Conservation (phyloP, 495 filamentous ascomycete genomes). For the Xylaria castorea region DNA sequence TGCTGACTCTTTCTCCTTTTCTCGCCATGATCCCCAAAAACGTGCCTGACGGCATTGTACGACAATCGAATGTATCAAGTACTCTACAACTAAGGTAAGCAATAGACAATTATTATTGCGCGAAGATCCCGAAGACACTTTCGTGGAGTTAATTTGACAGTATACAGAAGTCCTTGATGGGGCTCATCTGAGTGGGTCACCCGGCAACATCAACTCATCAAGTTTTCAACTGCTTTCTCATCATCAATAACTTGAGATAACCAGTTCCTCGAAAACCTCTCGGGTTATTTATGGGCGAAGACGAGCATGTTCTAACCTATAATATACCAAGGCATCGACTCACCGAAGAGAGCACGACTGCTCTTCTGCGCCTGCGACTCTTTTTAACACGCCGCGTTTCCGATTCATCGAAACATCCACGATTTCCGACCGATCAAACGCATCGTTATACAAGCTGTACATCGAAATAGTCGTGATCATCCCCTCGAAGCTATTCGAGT, state of each 20-base stretch:
- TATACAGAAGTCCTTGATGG: too few relatives aligned
- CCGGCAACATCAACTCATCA: background rate
- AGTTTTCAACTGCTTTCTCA: background rate
- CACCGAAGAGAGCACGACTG: background rate
- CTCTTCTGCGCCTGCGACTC: background rate
- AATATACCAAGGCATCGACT: background rate
- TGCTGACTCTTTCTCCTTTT: background rate
- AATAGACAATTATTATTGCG: too few relatives aligned
- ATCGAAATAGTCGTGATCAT: background rate
- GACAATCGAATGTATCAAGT: background rate
- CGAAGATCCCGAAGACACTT: too few relatives aligned
- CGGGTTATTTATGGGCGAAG: background rate
- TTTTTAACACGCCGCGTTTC: background rate
- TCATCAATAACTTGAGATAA: background rate
- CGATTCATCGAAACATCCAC: background rate
- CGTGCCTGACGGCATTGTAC: background rate
- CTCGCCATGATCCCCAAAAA: background rate
- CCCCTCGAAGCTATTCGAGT: background rate
- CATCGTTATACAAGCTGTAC: background rate
- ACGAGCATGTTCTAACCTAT: background rate
- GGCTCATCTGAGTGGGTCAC: background rate
- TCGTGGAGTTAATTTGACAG: too few relatives aligned
- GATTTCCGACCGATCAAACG: background rate
- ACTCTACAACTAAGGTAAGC: too few relatives aligned
- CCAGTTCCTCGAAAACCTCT: background rate